A percentile compares a stretch with the other conserved stretches of the same genome.
These are phyloP conservation scores for Cutaneotrichosporon sp. DNA, from an alignment of 1,284 basidiomycete species.

Conservation along the genomic window DNA sequence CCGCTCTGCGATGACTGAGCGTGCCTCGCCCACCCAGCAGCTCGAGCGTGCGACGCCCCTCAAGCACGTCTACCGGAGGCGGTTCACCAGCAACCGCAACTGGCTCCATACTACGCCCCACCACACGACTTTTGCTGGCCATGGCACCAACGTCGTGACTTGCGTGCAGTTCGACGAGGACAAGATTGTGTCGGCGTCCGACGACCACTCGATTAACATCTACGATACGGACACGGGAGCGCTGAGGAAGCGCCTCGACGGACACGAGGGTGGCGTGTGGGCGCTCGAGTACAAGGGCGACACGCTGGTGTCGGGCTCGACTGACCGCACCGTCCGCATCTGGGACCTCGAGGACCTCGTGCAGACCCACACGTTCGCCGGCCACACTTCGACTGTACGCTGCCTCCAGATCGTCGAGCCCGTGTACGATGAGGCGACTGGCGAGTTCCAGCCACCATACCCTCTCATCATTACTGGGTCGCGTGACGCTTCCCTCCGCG, in stretches of 20 bases:
- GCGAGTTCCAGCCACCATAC: slow-evolving; percentile 56
- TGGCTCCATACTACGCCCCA: slow-evolving; percentile 55
- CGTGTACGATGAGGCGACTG: slow-evolving; percentile 51
- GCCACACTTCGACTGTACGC: slow-evolving; percentile 85
- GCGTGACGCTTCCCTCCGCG: slow-evolving; percentile 81
- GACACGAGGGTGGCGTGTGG: slow-evolving; percentile 96
- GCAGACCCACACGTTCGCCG: slow-evolving; percentile 87
- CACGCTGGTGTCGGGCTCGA: slow-evolving; percentile 87
- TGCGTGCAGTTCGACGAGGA: slow-evolving; percentile 89
- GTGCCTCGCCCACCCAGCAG: background rate
- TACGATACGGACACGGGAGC: slow-evolving; percentile 80
- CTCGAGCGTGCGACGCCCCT: slow-evolving; percentile 37
- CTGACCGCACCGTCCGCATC: slow-evolving; percentile 89
- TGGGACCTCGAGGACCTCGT: slow-evolving; percentile 81
- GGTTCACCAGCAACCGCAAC: slow-evolving; percentile 62
- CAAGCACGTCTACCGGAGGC: slow-evolving; percentile 48
- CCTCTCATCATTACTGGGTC: slow-evolving; percentile 91
- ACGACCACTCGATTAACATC: slow-evolving; percentile 80
- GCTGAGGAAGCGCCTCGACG: slow-evolving; percentile 71
- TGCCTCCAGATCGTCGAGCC: slow-evolving; percentile 56
- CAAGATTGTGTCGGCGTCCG: slow-evolving; percentile 82
- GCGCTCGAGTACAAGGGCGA: slow-evolving; percentile 73
- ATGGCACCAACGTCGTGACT: slow-evolving; percentile 86
- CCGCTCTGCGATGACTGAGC: background rate
- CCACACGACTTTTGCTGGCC: slow-evolving; percentile 78